Conservation (phyloP, 2,329 filamentous ascomycete species). For the Alternaria triticina region DNA sequence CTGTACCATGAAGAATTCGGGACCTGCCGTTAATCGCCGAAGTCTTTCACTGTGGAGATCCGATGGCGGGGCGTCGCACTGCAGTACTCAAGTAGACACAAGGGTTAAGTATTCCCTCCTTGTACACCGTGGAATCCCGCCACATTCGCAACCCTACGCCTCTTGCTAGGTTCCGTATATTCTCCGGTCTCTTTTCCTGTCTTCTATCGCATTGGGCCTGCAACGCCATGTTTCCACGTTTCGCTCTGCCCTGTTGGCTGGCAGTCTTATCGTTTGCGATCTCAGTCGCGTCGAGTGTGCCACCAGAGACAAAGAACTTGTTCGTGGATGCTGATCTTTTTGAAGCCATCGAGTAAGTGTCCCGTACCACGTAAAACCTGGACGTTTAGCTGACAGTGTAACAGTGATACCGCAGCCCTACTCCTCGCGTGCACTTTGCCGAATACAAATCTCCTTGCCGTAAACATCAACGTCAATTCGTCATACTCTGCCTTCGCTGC, state of each 20-base stretch:
- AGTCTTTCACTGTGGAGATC: neutral
- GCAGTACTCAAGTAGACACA: neutral
- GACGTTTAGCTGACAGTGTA: neutral
- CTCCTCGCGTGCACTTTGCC: conserved; percentile 8
- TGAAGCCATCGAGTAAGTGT: conserved; percentile 4
- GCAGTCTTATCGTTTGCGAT: neutral
- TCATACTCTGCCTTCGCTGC: conserved; percentile 50
- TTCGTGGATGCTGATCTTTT: conserved; percentile 10
- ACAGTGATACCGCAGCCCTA: conserved; percentile 4
- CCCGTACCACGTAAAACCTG: neutral
- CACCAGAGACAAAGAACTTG: neutral
- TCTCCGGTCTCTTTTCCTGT: neutral
- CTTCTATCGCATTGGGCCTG: neutral
- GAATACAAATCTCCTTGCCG: conserved; percentile 10
- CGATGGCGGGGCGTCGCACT: neutral
- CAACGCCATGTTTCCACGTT: neutral
- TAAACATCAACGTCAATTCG: conserved; percentile 6
- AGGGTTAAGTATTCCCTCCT: neutral
- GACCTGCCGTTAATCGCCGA: neutral
- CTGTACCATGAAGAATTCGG: neutral
- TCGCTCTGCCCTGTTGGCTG: neutral
- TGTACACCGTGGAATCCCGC: neutral
- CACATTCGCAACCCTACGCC: neutral
- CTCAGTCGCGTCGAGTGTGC: neutral
- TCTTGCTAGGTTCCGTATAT: neutral